Evolutionary conservation across 2,329 filamentous ascomycete genomes (phyloP).

Genomic region (Trichoderma atrobrunneum): DNA sequence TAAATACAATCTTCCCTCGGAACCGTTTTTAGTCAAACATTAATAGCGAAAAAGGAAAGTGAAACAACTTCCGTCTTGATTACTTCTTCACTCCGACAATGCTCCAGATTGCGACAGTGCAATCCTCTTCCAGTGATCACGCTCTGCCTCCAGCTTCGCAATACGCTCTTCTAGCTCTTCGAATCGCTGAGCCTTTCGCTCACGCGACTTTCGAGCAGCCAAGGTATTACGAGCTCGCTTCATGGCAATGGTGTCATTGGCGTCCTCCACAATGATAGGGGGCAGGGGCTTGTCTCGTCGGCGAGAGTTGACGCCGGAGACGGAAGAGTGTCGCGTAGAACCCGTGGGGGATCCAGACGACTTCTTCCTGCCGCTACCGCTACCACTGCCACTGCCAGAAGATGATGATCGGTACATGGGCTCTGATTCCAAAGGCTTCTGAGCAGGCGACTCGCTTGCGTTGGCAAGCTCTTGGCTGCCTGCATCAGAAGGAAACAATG

Average conservation of each 20-base stretch:
- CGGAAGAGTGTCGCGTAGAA: slow-evolving; percentile 60
- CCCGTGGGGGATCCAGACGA: slow-evolving; percentile 43
- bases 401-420: slow-evolving; percentile 38
- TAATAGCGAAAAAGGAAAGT: slow-evolving; percentile 18
- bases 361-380: slow-evolving; percentile 47
- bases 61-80: slow-evolving; percentile 18
- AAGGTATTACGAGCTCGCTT: slow-evolving; percentile 94
- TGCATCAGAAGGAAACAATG: slow-evolving; percentile 64
- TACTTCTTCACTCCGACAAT: slow-evolving; percentile 17
- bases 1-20: slow-evolving; percentile 16
- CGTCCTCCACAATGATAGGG: slow-evolving; percentile 73
- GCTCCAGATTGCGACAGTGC: slow-evolving; percentile 43
- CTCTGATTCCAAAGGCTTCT: slow-evolving; percentile 50
- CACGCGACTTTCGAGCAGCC: slow-evolving; percentile 88
- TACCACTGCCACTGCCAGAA: slow-evolving; percentile 22
- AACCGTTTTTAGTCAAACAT: slow-evolving; percentile 17
- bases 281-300: slow-evolving; percentile 79
- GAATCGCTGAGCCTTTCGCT: slow-evolving; percentile 76
- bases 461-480: slow-evolving; percentile 28
- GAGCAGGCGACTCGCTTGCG: slow-evolving; percentile 42
- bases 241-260: slow-evolving; percentile 70
- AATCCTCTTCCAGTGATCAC: slow-evolving; percentile 63
- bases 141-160: slow-evolving; percentile 62
- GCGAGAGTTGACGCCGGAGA: slow-evolving; percentile 68
- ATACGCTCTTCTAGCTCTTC: slow-evolving; percentile 74